Evolutionary conservation across 2,329 filamentous ascomycete species (phyloP), one percentile per base, ranked within the genome.

Genomic region (Trichoderma sp.): DNA sequence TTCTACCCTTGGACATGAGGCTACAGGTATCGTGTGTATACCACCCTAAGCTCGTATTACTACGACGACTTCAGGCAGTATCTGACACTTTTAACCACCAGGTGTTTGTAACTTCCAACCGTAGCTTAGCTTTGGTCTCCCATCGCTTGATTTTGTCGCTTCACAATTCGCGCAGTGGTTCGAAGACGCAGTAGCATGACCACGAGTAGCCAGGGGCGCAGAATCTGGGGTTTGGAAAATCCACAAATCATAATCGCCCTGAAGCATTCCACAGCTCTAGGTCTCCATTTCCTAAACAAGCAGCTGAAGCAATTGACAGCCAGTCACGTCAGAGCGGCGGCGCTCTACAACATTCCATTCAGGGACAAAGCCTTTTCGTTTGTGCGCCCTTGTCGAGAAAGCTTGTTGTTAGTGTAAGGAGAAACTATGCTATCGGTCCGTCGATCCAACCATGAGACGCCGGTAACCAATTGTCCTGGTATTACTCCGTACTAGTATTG

Each of bases 211-310:
- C 37, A 64, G 50, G 35, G 61, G 48, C 60, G 60, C 60, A 39
- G 34, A 64, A 64, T 64, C 60, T 64, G 60, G 60, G 61, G 61
- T 25, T 32, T 4, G 13, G 35, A 56, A 56, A 56, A 34, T 64
- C 50, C 61, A 64, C 61, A 54, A 64, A 64, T 64, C 61, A 64
- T 13, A 1, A 19, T 17, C 25, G 34, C 12, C 42, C 42, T 29
- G 39, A 52, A 52, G 42, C 29, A 35, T 22, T 8, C 45, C 5
- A 52, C n/a, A 19, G 50, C 50, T 29, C n/a, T 34, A 19, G 19
- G 27, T 56, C 12, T 19, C 34, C 35, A 52, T 56, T 56, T 45
- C 61, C 61, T 34, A 64, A 64, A 56, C 9, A 64, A 64, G 60
- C 50, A 64, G 60, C 60, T 64, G 60, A 54, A 54, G 35, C 50